Conservation (phyloP, 176 grass and related monocot species). For the Carex scoparia region DNA sequence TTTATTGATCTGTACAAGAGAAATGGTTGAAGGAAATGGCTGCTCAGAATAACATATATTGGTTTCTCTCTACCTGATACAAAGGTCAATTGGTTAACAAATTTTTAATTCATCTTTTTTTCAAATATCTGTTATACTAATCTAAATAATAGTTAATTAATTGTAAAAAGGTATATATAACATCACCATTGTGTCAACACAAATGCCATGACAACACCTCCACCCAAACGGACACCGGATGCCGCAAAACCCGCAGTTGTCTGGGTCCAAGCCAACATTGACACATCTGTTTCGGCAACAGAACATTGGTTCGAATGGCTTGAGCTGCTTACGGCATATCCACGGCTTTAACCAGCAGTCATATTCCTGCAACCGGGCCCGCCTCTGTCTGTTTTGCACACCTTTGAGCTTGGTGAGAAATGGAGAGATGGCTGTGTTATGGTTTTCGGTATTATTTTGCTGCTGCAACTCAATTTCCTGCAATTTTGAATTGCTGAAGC, state of each 20-base stretch:
- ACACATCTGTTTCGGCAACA: constrained; percentile 28
- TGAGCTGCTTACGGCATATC: constrained; percentile 18
- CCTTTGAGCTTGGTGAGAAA: constrained; percentile 3
- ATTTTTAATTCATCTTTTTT: not conserved
- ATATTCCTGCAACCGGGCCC: not conserved
- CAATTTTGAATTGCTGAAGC: not conserved
- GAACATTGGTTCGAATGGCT: not conserved
- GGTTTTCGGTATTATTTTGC: not conserved
- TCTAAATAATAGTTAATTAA: not conserved
- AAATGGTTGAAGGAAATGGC: not conserved
- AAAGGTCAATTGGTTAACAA: not conserved
- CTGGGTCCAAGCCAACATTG: constrained; percentile 7
- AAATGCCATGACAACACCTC: constrained; percentile 26
- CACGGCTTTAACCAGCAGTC: constrained; percentile 7
- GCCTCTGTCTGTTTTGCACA: not conserved
- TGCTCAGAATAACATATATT: not conserved
- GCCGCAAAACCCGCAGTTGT: constrained; percentile 29
- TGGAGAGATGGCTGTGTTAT: not conserved
- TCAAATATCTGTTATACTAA: not conserved
- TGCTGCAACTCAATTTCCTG: constrained; percentile 10
- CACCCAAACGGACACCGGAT: constrained; percentile 21
- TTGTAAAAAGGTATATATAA: constrained; percentile 1
- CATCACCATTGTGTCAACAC: constrained; percentile 21
- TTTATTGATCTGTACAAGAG: not conserved
- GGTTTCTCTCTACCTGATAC: not conserved